Base-by-base conservation (phyloP, 2,329 filamentous ascomycete genomes). In the Cladophialophora bantiana region DNA sequence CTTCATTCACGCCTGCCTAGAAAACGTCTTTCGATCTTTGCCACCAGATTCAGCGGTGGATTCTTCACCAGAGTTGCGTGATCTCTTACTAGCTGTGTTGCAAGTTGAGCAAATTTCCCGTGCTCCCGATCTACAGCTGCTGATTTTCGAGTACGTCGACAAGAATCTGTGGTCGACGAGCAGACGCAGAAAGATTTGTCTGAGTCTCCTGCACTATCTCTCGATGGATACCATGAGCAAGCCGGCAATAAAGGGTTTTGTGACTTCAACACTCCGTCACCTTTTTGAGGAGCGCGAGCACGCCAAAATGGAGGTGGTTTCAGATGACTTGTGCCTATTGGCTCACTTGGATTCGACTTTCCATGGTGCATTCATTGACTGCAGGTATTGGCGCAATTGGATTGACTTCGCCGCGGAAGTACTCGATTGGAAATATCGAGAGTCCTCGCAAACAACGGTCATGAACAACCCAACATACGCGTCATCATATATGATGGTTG, bases 311-410 rank as follows among this genome's bases (percentile, higher is more conserved):
- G 53, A 65, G 3, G 56, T 20, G 13, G 38, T 66, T 13, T 54
- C 58, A 34, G 48, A 64, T 15, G 59, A 66, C 31, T 53, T 70
- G 38, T 48, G 36, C 18, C 38, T 64, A 13, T 40, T 70, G n/a
- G 45, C 62, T 36, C 36, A 59, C 13, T 45, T 68, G 32, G 66
- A 68, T 7, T 59, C 57, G 38, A 26, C 50, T 42, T 55, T 45
- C 12, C 34, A 53, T 4, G 55, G 62, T 34, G 38, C 59, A 1
- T 56, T 50, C 9, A 62, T 68, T 32, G 54, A 66, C 36, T 42
- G 31, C 42, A 64, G 60, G 40, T 59, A 68, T 34, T 70, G 66
- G 66, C 54, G n/a, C 6, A 31, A 18, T 7, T 70, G 68, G 68
- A 31, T 60, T 20, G 38, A 57, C 15, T 26, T 68, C 26, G 62